Percentiles rank a stretch among this genome's conserved stretches.
These are phyloP conservation scores for Fusarium virguliforme DNA, from an alignment of 2,329 filamentous ascomycete species.

Conservation along the genomic window DNA sequence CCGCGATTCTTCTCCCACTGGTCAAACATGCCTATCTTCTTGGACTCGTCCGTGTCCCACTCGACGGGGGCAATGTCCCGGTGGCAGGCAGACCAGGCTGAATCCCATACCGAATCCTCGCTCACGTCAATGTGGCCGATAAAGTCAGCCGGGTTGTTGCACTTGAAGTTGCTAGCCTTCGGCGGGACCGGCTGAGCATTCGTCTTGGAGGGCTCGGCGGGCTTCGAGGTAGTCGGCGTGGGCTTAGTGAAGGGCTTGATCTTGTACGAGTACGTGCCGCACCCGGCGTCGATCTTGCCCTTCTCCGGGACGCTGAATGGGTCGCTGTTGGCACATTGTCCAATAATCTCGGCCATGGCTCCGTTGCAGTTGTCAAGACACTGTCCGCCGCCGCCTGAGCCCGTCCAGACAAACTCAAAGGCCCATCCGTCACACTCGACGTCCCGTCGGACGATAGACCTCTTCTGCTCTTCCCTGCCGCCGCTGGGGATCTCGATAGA, in stretches of 20 bases:
- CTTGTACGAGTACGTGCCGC: constrained; percentile 11
- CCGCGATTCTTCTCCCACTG: neutral
- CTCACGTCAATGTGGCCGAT: neutral
- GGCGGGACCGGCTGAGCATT: neutral
- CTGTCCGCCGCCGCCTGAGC: neutral
- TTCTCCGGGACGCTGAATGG: neutral
- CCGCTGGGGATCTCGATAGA: neutral
- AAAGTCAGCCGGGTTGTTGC: neutral
- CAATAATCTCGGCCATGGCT: neutral
- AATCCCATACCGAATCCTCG: neutral
- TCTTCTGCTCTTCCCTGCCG: neutral
- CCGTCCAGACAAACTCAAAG: constrained; percentile 10
- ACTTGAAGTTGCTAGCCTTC: neutral
- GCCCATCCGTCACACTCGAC: neutral
- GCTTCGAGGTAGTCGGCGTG: neutral
- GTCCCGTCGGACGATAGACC: neutral
- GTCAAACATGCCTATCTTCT: constrained; percentile 8
- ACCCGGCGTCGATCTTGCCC: constrained; percentile 7
- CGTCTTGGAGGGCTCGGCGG: neutral
- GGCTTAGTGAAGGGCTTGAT: neutral
- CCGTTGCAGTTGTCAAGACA: constrained; percentile 3
- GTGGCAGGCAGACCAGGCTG: neutral
- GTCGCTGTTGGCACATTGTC: neutral
- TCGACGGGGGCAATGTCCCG: constrained; percentile 3
- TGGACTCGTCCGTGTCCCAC: constrained; percentile 3